These are phyloP conservation scores for Macrolepiota dolichaula DNA, from an alignment of 768 basidiomycete species.

Conservation along the genomic window DNA sequence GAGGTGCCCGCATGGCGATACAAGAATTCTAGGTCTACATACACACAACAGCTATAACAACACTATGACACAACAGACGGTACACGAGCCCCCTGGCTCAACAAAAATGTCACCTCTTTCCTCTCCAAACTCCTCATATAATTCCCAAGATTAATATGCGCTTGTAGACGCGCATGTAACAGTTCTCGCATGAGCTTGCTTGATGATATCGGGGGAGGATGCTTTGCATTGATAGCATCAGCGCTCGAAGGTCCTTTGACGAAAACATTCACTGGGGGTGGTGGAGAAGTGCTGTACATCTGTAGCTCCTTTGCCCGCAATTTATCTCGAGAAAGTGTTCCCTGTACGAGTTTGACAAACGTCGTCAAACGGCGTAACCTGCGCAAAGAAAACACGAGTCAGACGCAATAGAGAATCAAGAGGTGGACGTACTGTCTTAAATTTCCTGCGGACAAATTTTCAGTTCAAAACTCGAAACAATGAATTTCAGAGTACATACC, in stretches of 20 bases:
- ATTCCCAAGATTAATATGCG: slow-evolving; percentile 18
- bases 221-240: slow-evolving; percentile 11
- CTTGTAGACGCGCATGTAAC: slow-evolving; percentile 28
- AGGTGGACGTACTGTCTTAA: slow-evolving; percentile 26
- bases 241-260: slow-evolving; percentile 27
- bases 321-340: slow-evolving; percentile 26
- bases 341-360: slow-evolving; percentile 34
- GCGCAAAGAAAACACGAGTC: slow-evolving; percentile 1
- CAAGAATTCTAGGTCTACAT: neutral
- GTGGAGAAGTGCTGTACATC: slow-evolving; percentile 34
- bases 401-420: neutral
- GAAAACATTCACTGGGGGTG: slow-evolving; percentile 39
- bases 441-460: slow-evolving; percentile 22
- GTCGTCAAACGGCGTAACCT: slow-evolving; percentile 34
- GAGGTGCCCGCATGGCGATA: neutral
- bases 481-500: slow-evolving; percentile 16
- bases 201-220: slow-evolving; percentile 19
- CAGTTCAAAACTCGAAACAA: neutral
- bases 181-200: slow-evolving; percentile 27
- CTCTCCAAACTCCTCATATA: slow-evolving; percentile 18
- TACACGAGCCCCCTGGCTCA: slow-evolving; percentile 19
- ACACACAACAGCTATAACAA: neutral
- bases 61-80: slow-evolving; percentile 6
- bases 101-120: slow-evolving; percentile 16
- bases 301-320: slow-evolving; percentile 22